These are phyloP conservation scores for Herpetomonas samuelpessoai DNA, from an alignment of 208 protist species.

Conservation along the genomic window DNA sequence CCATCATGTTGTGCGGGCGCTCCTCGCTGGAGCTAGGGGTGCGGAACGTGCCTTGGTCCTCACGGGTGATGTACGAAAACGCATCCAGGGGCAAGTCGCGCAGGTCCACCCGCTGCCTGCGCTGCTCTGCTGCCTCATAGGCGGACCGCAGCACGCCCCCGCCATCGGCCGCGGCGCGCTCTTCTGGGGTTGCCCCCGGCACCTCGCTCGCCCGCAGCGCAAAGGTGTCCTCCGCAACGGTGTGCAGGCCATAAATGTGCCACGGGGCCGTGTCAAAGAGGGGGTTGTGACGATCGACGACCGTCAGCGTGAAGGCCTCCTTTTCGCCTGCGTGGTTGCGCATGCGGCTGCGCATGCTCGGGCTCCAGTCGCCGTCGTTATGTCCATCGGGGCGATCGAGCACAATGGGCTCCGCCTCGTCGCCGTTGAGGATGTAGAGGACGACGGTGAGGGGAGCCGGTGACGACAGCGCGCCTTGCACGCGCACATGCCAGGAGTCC, in stretches of 20 bases:
- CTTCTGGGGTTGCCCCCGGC: slow-evolving; percentile 25
- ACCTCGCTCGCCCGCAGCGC: slow-evolving; percentile 24
- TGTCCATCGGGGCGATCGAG: slow-evolving; percentile 24
- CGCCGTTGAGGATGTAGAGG: slow-evolving; percentile 64
- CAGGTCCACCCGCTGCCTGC: slow-evolving; percentile 41
- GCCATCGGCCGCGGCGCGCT: slow-evolving; percentile 42
- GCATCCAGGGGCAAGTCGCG: slow-evolving; percentile 35
- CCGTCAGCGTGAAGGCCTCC: slow-evolving; percentile 47
- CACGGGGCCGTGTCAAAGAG: slow-evolving; percentile 59
- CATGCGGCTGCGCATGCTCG: slow-evolving; percentile 42
- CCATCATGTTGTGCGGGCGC: slow-evolving; percentile 53
- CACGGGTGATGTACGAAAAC: slow-evolving; percentile 40
- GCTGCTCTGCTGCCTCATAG: slow-evolving; percentile 21
- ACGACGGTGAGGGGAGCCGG: slow-evolving; percentile 43
- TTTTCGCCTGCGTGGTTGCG: slow-evolving; percentile 21
- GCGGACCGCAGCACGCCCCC: slow-evolving; percentile 30
- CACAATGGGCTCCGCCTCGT: slow-evolving; percentile 32
- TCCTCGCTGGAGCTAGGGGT: background rate
- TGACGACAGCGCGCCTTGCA: slow-evolving; percentile 53
- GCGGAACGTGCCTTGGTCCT: slow-evolving; percentile 28
- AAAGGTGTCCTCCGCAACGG: slow-evolving; percentile 36
- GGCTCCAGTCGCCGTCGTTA: slow-evolving; percentile 61
- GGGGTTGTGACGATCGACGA: slow-evolving; percentile 66
- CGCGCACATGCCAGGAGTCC: slow-evolving; percentile 75
- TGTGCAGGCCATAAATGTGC: slow-evolving; percentile 54